Conservation (phyloP, 108 stramenopile genomes). For the Pseudonitzschia multiseries region DNA sequence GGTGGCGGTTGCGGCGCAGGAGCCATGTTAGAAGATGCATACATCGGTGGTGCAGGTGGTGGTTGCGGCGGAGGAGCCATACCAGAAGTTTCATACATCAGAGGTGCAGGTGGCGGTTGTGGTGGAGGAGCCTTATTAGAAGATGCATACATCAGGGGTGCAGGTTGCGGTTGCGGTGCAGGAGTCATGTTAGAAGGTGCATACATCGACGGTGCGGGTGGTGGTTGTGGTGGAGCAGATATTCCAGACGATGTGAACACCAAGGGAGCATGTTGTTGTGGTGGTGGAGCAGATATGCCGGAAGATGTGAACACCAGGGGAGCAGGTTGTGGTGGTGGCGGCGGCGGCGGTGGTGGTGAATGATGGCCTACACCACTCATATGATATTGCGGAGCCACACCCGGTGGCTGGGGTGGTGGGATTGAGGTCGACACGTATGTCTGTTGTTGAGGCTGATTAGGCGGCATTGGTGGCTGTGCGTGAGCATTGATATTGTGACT, state of each 20-base stretch:
- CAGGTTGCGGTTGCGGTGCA: background rate
- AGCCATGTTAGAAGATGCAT: background rate
- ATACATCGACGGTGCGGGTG: background rate
- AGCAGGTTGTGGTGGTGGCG: background rate
- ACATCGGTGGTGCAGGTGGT: background rate
- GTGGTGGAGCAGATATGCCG: background rate
- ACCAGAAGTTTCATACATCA: background rate
- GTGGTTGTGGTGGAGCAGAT: conserved; percentile 1
- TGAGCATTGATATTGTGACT: too few species aligned
- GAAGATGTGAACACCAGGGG: background rate
- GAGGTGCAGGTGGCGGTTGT: background rate
- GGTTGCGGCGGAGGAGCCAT: background rate
- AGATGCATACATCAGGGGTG: background rate
- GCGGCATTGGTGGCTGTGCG: background rate
- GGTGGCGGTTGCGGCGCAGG: background rate
- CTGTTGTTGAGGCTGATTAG: background rate
- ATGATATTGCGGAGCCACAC: background rate
- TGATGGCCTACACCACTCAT: background rate
- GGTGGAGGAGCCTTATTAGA: background rate
- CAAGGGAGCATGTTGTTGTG: conserved; percentile 1
- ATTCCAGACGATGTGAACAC: background rate
- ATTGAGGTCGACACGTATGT: background rate
- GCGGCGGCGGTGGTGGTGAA: background rate
- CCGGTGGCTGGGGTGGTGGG: background rate
- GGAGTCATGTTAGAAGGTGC: background rate